Percentiles rank a stretch among this genome's conserved stretches.
phyloP scores from a whole-genome alignment of 2,329 filamentous ascomycete species.

The Dendrostoma leiphaemia region DNA sequence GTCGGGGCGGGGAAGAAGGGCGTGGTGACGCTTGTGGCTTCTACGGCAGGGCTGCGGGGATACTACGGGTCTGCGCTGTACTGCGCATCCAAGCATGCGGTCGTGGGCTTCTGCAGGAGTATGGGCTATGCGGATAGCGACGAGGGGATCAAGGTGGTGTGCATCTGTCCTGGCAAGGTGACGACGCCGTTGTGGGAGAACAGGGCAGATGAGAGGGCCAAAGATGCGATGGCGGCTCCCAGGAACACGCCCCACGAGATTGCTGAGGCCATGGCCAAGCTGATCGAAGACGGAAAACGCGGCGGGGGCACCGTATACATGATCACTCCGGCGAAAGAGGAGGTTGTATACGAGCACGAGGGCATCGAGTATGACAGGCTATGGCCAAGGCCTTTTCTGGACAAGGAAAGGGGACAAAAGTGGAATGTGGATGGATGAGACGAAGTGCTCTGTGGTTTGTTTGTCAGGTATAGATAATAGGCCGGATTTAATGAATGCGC shows the following conservation, averaged over 20 bases:
- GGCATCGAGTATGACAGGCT: background rate
- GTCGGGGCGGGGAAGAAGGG: slow-evolving; percentile 31
- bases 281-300: slow-evolving; percentile 5
- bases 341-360: background rate
- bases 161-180: slow-evolving; percentile 1
- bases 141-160: slow-evolving; percentile 9
- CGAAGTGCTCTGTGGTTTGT: no score
- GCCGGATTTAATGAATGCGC: no score
- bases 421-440: slow-evolving; percentile 2
- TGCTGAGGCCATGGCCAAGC: background rate
- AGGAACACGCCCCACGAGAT: background rate
- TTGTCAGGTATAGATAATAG: no score
- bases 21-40: slow-evolving; percentile 24
- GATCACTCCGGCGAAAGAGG: background rate
- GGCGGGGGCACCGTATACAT: background rate
- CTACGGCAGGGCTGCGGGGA: background rate
- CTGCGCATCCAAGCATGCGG: background rate
- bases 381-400: background rate
- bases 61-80: background rate
- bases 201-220: background rate
- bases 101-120: slow-evolving; percentile 9
- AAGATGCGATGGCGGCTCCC: background rate
- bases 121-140: slow-evolving; percentile 1
- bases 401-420: slow-evolving; percentile 2
- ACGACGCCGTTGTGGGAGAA: slow-evolving; percentile 3